phyloP scores from a whole-genome alignment of 768 basidiomycete species.

The Dioszegia hungarica region DNA sequence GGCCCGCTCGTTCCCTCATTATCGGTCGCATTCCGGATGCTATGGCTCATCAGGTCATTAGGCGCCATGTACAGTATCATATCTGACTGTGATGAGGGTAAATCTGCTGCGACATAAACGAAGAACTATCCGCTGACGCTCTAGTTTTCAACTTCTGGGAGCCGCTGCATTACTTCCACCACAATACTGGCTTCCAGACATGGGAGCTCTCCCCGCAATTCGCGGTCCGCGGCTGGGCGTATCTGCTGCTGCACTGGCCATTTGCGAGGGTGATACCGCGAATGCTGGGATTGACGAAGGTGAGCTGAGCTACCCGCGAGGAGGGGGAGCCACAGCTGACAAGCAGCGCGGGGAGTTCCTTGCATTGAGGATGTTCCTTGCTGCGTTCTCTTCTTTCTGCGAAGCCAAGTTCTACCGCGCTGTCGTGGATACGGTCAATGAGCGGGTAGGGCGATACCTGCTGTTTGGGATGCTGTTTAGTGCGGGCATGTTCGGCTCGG shows the following conservation, averaged over 20 bases:
- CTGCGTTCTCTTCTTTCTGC: constrained; percentile 64
- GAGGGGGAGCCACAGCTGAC: neutral
- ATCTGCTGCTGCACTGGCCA: constrained; percentile 72
- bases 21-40: constrained; percentile 72
- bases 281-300: constrained; percentile 61
- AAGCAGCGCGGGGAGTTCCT: constrained; percentile 81
- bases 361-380: constrained; percentile 73
- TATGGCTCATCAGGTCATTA: constrained; percentile 72
- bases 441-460: constrained; percentile 86
- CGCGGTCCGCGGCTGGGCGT: constrained; percentile 92
- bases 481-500: constrained; percentile 92
- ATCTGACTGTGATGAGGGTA: constrained; percentile 95
- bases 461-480: constrained; percentile 79
- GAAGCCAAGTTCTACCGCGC: constrained; percentile 80
- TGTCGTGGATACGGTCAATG: constrained; percentile 75
- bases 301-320: constrained; percentile 45
- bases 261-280: constrained; percentile 55
- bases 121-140: neutral
- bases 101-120: neutral
- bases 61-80: constrained; percentile 94
- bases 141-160: constrained; percentile 99
- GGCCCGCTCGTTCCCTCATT: constrained; percentile 83
- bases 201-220: constrained; percentile 92
- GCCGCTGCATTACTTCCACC: constrained; percentile 83
- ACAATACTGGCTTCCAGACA: constrained; percentile 88